Percentiles rank a stretch among this genome's conserved stretches.
These are phyloP conservation scores for Inonotus hispidus DNA, from an alignment of 1,284 basidiomycete genomes.

Conservation along the genomic window DNA sequence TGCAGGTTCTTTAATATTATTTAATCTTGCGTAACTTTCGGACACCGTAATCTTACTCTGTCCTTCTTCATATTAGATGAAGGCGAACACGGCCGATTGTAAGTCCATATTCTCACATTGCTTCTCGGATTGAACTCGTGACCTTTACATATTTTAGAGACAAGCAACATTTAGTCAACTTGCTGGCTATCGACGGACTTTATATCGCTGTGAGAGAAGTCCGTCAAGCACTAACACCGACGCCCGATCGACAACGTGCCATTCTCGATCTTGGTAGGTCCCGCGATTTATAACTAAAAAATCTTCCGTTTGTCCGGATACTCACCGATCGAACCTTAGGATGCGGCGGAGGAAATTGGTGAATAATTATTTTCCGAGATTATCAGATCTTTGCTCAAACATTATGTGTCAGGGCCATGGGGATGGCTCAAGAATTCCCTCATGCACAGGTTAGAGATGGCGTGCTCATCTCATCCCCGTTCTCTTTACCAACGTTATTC, in stretches of 20 bases:
- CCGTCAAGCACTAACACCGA: slow-evolving; percentile 18
- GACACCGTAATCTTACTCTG: not conserved
- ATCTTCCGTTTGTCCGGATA: not conserved
- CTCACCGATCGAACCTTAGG: slow-evolving; percentile 6
- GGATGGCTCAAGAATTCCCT: slow-evolving; percentile 21
- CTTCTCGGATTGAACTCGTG: not conserved
- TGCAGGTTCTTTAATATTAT: slow-evolving; percentile 9
- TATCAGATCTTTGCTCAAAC: not conserved
- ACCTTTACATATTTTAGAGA: slow-evolving; percentile 9
- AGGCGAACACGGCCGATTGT: slow-evolving; percentile 18
- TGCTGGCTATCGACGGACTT: slow-evolving; percentile 18
- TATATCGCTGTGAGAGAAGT: slow-evolving; percentile 19
- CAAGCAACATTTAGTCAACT: slow-evolving; percentile 19
- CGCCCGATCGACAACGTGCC: slow-evolving; percentile 12
- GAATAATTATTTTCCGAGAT: not conserved
- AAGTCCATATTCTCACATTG: not conserved
- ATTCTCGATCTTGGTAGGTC: slow-evolving; percentile 21
- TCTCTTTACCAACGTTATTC: not conserved
- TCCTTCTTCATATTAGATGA: slow-evolving; percentile 7
- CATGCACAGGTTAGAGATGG: slow-evolving; percentile 14
- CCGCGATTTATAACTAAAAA: not conserved
- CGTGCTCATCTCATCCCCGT: not conserved
- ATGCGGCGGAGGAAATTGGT: slow-evolving; percentile 19
- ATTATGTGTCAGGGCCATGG: slow-evolving; percentile 17
- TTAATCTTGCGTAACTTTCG: not conserved